phyloP scores from a whole-genome alignment of 169 alveolate species.

The Besnoitia besnoiti region DNA sequence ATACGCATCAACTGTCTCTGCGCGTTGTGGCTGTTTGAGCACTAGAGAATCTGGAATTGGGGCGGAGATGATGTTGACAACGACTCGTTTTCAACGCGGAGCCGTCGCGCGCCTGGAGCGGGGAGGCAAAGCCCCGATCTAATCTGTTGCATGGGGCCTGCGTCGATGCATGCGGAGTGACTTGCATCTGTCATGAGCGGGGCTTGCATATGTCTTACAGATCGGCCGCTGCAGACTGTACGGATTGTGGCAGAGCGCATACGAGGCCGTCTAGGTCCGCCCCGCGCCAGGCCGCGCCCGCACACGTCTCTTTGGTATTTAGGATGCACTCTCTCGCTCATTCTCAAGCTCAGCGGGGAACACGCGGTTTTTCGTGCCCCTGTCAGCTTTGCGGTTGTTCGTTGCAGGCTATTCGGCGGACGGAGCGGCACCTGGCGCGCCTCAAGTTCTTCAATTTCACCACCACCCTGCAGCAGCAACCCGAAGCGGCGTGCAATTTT shows the following conservation, averaged over 20 bases:
- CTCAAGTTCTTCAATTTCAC: background rate
- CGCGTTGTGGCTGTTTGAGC: no score
- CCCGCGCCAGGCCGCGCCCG: background rate
- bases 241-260: background rate
- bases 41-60: no score
- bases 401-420: constrained; percentile 27
- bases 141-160: no score
- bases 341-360: background rate
- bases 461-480: background rate
- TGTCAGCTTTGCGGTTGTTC: background rate
- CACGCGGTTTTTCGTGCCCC: background rate
- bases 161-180: no score
- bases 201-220: no score
- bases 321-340: background rate
- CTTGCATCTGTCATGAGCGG: no score
- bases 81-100: no score
- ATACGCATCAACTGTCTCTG: no score
- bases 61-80: no score
- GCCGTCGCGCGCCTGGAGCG: no score
- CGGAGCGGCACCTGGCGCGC: constrained; percentile 34
- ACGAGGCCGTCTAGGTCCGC: background rate
- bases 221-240: no score
- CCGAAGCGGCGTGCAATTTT: background rate
- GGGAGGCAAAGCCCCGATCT: no score
- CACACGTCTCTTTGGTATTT: background rate